These are phyloP conservation scores for Penicillium hesseltinei DNA, from an alignment of 2,329 filamentous ascomycete genomes.

Conservation along the genomic window DNA sequence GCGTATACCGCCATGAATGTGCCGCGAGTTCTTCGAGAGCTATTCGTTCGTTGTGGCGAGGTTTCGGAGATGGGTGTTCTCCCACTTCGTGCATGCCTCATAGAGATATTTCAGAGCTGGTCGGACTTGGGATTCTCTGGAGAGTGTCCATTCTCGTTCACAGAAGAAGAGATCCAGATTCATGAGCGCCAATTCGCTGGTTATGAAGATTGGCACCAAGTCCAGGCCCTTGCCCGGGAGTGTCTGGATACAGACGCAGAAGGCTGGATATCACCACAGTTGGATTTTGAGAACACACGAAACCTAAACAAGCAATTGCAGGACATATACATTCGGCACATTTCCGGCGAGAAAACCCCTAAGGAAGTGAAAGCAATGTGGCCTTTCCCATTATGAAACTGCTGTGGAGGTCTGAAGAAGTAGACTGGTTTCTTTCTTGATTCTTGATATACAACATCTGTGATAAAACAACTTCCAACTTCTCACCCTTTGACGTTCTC, in stretches of 20 bases:
- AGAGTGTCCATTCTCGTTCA: not conserved
- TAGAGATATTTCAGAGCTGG: not conserved
- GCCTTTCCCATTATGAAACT: not conserved
- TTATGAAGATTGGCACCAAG: not conserved
- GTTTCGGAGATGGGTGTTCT: not conserved
- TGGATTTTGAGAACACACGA: not conserved
- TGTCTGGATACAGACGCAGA: not conserved
- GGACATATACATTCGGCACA: not conserved
- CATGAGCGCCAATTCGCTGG: not conserved
- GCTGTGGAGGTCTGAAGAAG: not conserved
- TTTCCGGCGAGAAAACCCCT: not conserved
- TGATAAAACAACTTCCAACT: not conserved
- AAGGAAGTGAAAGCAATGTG: not conserved
- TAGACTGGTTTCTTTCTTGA: not conserved
- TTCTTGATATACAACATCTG: not conserved
- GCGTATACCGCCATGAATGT: not conserved
- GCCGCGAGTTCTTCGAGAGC: not conserved
- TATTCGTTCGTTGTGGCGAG: not conserved
- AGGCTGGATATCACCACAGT: not conserved
- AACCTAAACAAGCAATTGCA: not conserved
- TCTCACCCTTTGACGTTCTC: slow-evolving; percentile 8
- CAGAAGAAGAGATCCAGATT: not conserved
- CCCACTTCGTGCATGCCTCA: not conserved
- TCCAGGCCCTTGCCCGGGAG: not conserved
- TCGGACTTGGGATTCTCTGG: not conserved